phyloP scores from a whole-genome alignment of 2,329 filamentous ascomycete species.

The Thermothelomyces thermophilus region DNA sequence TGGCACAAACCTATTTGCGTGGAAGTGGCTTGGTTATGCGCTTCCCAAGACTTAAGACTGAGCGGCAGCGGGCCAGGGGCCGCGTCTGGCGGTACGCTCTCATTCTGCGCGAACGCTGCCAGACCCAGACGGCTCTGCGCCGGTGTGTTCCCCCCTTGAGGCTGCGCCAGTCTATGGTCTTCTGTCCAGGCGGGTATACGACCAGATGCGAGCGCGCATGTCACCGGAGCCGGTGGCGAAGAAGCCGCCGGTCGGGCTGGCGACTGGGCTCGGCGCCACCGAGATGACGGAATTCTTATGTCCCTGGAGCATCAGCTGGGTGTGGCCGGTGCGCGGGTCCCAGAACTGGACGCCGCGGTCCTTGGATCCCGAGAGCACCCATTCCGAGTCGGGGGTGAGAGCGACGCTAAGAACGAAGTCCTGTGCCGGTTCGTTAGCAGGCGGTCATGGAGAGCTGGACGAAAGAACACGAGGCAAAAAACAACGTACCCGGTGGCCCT shows the following conservation, averaged over 20 bases:
- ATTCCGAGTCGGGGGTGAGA: conserved; percentile 84
- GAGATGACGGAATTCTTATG: conserved; percentile 99
- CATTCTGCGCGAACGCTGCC: no score
- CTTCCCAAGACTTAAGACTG: no score
- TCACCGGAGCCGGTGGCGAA: conserved; percentile 97
- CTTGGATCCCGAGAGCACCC: conserved; percentile 97
- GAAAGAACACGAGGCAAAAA: background rate
- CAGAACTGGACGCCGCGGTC: conserved; percentile 97
- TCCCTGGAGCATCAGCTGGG: conserved; percentile 96
- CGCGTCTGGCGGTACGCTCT: no score
- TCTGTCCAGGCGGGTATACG: conserved; percentile 52
- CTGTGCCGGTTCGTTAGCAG: conserved; percentile 37
- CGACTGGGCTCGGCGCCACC: conserved; percentile 89
- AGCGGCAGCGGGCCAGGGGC: no score
- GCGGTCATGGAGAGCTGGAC: background rate
- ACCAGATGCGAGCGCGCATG: conserved; percentile 97
- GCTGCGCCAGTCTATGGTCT: conserved; percentile 9
- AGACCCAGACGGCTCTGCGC: no score
- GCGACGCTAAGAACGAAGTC: conserved; percentile 97
- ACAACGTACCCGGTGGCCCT: conserved; percentile 84
- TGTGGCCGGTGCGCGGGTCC: conserved; percentile 88
- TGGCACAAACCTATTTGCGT: no score
- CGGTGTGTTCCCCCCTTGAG: no score
- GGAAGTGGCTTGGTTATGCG: no score
- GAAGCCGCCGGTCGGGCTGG: conserved; percentile 76